Conservation (phyloP, 305 asterid genomes). For the Fraxinus dipetala region DNA sequence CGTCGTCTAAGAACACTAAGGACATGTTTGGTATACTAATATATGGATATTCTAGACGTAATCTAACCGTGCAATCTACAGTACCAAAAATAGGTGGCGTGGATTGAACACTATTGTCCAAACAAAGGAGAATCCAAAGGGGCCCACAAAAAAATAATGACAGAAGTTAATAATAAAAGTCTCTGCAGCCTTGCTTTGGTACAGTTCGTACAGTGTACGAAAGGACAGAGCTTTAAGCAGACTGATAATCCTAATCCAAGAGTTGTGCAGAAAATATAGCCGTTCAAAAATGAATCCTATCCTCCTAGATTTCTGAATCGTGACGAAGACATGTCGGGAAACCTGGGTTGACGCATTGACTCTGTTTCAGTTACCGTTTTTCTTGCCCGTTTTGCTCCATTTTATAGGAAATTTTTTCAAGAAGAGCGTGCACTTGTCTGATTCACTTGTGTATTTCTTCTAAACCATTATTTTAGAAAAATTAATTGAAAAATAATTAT, state of each 20-base stretch:
- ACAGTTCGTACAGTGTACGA: neutral
- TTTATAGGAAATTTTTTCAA: neutral
- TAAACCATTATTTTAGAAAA: neutral
- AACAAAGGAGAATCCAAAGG: neutral
- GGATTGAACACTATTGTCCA: neutral
- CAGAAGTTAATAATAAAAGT: neutral
- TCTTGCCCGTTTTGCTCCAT: neutral
- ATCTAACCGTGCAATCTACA: neutral
- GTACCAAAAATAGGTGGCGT: neutral
- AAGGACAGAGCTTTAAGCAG: neutral
- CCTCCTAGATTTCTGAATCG: neutral
- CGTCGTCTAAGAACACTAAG: neutral
- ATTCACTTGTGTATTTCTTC: neutral
- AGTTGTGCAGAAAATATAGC: neutral
- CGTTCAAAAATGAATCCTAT: neutral
- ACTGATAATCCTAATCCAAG: neutral
- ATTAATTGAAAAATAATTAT: neutral
- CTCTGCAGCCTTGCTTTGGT: neutral
- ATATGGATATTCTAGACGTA: neutral
- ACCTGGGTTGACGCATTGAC: neutral
- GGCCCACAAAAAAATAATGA: neutral
- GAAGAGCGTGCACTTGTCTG: neutral
- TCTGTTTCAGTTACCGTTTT: neutral
- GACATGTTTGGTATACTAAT: neutral
- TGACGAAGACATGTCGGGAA: neutral